Evolutionary conservation across 345 rosid genomes (phyloP).

Genomic region (Cardiospermum halicacabum): DNA sequence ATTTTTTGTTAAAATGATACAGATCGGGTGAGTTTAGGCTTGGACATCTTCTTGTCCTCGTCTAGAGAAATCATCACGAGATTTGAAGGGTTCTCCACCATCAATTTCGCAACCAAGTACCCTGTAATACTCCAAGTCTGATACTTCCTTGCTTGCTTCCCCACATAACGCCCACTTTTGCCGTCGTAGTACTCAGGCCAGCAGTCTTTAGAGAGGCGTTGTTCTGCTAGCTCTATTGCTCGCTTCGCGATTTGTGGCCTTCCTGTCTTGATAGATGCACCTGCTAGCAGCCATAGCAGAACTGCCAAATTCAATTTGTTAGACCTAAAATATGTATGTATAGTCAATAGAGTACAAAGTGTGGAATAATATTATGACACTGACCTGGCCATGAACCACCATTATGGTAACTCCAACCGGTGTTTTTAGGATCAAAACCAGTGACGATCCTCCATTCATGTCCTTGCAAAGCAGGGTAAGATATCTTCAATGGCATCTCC

Average conservation of each 20-base stretch:
- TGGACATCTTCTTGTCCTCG: conserved; percentile 39
- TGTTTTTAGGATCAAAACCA: conserved; percentile 53
- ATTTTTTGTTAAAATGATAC: conserved; percentile 22
- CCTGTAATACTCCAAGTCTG: conserved; percentile 53
- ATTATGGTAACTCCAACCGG: conserved; percentile 55
- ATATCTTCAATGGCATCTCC: conserved; percentile 54
- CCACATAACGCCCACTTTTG: conserved; percentile 40
- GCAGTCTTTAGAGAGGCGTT: conserved; percentile 40
- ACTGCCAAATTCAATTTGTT: too few species aligned
- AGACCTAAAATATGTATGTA: not conserved
- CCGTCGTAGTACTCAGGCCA: conserved; percentile 63
- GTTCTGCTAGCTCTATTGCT: conserved; percentile 40
- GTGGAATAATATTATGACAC: not conserved
- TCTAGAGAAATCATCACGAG: conserved; percentile 35
- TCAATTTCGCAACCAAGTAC: conserved; percentile 41
- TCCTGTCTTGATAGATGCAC: conserved; percentile 51
- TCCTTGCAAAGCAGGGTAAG: conserved; percentile 47
- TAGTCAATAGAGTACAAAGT: not conserved
- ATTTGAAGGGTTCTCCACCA: conserved; percentile 43
- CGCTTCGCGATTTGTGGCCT: conserved; percentile 48
- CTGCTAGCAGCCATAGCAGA: conserved; percentile 47
- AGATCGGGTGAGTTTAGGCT: conserved; percentile 33
- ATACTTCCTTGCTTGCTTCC: conserved; percentile 50
- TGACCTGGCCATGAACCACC: conserved; percentile 63
- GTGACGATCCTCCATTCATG: conserved; percentile 53